Evolutionary conservation across 148 eudicot species (phyloP).

Genomic region (Persicaria maculosa): DNA sequence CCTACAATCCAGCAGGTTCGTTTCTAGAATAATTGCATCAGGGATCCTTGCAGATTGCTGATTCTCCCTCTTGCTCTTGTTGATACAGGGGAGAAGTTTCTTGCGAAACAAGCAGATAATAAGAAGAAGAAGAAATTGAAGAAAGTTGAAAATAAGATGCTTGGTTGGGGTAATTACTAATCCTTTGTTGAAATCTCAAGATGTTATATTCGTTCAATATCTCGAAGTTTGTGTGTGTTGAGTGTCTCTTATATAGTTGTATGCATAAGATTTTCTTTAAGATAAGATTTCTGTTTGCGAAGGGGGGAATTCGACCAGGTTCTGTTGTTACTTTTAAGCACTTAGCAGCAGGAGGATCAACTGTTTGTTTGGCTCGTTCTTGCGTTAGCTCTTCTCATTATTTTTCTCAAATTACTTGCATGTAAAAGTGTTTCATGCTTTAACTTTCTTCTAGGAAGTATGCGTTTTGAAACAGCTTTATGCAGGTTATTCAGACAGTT

Average conservation of each 20-base stretch:
- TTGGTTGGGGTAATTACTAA: constrained; percentile 83
- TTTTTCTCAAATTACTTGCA: neutral
- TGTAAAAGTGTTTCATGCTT: neutral
- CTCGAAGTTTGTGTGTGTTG: neutral
- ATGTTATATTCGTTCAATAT: neutral
- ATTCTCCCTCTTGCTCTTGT: constrained; percentile 7
- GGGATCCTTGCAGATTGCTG: neutral
- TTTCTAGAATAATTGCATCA: neutral
- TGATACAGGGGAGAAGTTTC: constrained; percentile 74
- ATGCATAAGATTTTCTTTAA: neutral
- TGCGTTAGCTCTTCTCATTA: neutral
- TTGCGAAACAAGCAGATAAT: constrained; percentile 84
- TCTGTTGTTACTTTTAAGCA: neutral
- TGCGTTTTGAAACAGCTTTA: neutral
- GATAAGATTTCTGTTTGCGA: neutral
- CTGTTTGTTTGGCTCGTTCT: neutral
- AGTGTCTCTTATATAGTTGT: neutral
- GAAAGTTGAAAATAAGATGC: constrained; percentile 95
- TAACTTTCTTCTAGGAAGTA: neutral
- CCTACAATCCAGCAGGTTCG: neutral
- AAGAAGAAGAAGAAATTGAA: constrained; percentile 82
- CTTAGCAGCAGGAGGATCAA: neutral
- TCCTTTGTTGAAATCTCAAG: constrained; percentile 3
- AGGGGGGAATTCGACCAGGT: neutral
- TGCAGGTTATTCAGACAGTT: neutral